phyloP scores from a whole-genome alignment of 805 yeast species.

The Candida xyloterini region DNA sequence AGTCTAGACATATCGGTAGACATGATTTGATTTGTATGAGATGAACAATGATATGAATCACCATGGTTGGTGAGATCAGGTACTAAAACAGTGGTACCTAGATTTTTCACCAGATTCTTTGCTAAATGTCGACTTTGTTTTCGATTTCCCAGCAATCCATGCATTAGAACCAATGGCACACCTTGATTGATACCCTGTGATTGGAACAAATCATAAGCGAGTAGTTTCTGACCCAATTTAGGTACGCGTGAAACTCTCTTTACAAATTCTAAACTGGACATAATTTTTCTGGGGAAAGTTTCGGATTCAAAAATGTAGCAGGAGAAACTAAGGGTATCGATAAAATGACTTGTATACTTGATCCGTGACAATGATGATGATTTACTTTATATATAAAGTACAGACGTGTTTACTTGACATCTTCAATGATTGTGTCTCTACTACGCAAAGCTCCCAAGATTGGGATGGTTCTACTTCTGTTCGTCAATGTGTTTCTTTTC shows the following conservation, averaged over 20 bases:
- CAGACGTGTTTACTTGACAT: not conserved
- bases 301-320: slow-evolving; percentile 2
- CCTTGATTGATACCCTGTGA: not conserved
- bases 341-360: not conserved
- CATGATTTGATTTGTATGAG: slow-evolving; percentile 72
- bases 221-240: not conserved
- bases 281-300: not conserved
- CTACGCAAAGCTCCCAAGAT: slow-evolving; percentile 42
- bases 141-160: slow-evolving; percentile 85
- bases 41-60: slow-evolving; percentile 65
- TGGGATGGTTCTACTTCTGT: slow-evolving; percentile 38
- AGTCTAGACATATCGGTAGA: slow-evolving; percentile 81
- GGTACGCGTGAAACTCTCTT: slow-evolving; percentile 2
- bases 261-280: not conserved
- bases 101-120: slow-evolving; percentile 41
- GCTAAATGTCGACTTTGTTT: slow-evolving; percentile 76
- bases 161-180: slow-evolving; percentile 73
- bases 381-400: not conserved
- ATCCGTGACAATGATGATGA: not conserved
- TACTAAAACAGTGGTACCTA: slow-evolving; percentile 57
- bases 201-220: slow-evolving; percentile 11
- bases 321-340: not conserved
- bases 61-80: slow-evolving; percentile 91
- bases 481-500: slow-evolving; percentile 49
- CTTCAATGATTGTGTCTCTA: slow-evolving; percentile 5